phyloP scores from a whole-genome alignment of 2,329 filamentous ascomycete species.

The Pleochaeta shiraiana region DNA sequence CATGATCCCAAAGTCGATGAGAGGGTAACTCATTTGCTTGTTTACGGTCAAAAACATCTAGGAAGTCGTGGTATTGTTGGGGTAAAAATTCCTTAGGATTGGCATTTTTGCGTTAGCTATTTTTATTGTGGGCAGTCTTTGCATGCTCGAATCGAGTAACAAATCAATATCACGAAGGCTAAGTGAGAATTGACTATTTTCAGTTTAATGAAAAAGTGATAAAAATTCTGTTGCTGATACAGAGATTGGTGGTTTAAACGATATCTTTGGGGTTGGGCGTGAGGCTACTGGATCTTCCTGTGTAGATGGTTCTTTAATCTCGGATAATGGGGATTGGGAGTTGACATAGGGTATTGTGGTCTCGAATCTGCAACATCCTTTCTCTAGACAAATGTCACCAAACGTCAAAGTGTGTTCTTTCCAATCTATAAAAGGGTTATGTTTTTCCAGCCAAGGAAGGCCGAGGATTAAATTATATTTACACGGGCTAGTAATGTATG shows the following conservation, averaged over 20 bases:
- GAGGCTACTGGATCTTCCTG: too few relatives aligned
- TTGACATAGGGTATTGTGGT: background rate
- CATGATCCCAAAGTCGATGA: background rate
- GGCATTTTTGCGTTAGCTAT: background rate
- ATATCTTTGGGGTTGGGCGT: background rate
- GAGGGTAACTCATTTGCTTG: background rate
- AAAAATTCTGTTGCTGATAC: background rate
- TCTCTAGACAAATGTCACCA: background rate
- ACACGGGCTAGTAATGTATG: background rate
- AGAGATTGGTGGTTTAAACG: background rate
- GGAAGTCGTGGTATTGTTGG: background rate
- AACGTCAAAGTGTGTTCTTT: background rate
- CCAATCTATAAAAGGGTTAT: background rate
- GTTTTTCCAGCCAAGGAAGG: slow-evolving; percentile 1
- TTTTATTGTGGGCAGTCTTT: background rate
- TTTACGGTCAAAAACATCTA: background rate
- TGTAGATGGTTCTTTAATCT: too few relatives aligned
- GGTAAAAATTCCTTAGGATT: background rate
- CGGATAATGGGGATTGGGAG: background rate
- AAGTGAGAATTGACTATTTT: background rate
- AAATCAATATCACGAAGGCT: background rate
- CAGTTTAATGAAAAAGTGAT: background rate
- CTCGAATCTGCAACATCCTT: background rate
- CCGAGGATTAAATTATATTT: background rate
- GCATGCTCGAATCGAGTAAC: background rate